These are phyloP conservation scores for Claviceps sp. DNA, from an alignment of 2,329 filamentous ascomycete species.

Conservation along the genomic window DNA sequence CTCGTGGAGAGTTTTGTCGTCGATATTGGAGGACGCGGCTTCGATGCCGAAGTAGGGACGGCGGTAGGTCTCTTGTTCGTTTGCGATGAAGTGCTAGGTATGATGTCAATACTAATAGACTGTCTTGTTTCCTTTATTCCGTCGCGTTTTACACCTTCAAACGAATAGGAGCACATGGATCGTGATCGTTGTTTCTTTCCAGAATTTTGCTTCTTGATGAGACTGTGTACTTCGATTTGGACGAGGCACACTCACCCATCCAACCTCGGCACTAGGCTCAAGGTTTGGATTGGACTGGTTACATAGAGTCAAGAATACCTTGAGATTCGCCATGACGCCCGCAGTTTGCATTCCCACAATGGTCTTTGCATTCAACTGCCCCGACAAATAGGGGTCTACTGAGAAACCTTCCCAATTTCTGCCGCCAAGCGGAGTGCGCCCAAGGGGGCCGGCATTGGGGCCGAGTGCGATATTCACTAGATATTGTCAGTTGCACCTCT, in stretches of 20 bases:
- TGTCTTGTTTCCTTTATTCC: background rate
- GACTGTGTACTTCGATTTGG: no score
- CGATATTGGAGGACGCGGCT: constrained; percentile 46
- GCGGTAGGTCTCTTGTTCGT: constrained; percentile 45
- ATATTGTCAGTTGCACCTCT: constrained; percentile 10
- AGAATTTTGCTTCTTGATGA: no score
- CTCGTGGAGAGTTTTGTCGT: constrained; percentile 53
- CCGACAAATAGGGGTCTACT: constrained; percentile 56
- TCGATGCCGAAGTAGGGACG: constrained; percentile 29
- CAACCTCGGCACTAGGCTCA: no score
- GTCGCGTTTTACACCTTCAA: no score
- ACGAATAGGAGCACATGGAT: no score
- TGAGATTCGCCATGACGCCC: constrained; percentile 68
- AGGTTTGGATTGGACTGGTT: no score
- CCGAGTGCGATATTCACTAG: constrained; percentile 57
- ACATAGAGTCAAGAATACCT: constrained; percentile 17
- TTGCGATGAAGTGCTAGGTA: constrained; percentile 39
- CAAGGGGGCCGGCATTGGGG: constrained; percentile 56
- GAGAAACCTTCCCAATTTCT: constrained; percentile 68
- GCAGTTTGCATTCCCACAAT: constrained; percentile 64
- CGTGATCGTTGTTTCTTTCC: no score
- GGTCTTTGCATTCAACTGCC: constrained; percentile 56
- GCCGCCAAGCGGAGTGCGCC: constrained; percentile 56
- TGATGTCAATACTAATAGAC: fast-evolving
- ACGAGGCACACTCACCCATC: no score